phyloP scores from a whole-genome alignment of 2,329 filamentous ascomycete genomes.

The Podosphaera fusca region DNA sequence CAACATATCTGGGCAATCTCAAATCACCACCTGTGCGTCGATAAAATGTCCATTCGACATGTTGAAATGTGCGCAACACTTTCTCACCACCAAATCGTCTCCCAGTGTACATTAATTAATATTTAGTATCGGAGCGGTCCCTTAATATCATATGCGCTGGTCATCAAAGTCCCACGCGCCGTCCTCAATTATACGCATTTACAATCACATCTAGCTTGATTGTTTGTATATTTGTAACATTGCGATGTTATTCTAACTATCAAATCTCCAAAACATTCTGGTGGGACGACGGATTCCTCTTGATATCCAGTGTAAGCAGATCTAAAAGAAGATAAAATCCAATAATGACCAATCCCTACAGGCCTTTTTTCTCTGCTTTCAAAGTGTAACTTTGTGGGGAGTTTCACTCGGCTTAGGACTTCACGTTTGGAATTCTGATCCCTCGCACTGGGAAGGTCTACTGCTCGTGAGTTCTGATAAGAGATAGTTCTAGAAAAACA shows the following conservation, averaged over 20 bases:
- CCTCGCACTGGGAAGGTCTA: neutral
- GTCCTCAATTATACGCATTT: neutral
- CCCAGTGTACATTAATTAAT: neutral
- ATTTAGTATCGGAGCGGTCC: neutral
- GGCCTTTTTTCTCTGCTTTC: neutral
- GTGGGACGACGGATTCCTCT: conserved; percentile 1
- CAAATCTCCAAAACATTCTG: neutral
- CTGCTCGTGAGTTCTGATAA: neutral
- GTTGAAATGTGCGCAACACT: neutral
- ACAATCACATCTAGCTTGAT: neutral
- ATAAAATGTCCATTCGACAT: neutral
- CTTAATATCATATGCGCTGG: neutral
- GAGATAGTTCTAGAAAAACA: too few relatives aligned
- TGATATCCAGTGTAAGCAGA: neutral
- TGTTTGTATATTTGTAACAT: neutral
- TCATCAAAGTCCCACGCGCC: neutral
- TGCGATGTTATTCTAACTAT: neutral
- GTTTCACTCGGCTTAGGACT: neutral
- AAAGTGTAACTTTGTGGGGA: neutral
- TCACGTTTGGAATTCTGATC: neutral
- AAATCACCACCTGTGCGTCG: neutral
- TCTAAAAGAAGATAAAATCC: neutral
- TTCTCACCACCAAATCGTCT: neutral
- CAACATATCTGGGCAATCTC: neutral
- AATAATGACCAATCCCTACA: neutral